A percentile compares a stretch with the other conserved stretches of the same genome.
Conservation (phyloP, 345 rosid genomes). For the Rhodamnia argentea region DNA sequence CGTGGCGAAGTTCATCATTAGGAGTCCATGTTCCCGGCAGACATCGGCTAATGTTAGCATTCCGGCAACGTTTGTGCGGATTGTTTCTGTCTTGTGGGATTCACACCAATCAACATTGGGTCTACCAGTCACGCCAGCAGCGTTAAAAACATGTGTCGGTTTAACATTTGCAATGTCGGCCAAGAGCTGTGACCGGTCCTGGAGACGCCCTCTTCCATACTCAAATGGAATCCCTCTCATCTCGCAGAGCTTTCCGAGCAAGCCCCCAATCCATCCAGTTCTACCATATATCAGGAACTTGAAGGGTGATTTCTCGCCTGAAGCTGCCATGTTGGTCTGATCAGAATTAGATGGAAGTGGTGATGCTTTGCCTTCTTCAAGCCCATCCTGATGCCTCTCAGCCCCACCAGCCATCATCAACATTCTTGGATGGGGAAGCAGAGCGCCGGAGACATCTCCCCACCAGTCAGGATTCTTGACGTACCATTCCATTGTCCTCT, state of each 20-base stretch:
- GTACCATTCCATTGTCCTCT: conserved; percentile 76
- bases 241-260: conserved; percentile 71
- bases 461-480: conserved; percentile 85
- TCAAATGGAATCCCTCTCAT: conserved; percentile 65
- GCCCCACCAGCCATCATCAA: conserved; percentile 82
- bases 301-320: conserved; percentile 33
- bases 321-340: conserved; percentile 59
- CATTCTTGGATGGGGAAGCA: conserved; percentile 90
- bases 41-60: conserved; percentile 79
- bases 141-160: conserved; percentile 86
- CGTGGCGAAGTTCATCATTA: conserved; percentile 82
- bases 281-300: conserved; percentile 82
- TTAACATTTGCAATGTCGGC: conserved; percentile 56
- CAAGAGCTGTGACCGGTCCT: conserved; percentile 58
- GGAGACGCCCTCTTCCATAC: conserved; percentile 80
- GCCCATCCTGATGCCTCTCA: conserved; percentile 27
- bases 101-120: conserved; percentile 99
- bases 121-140: conserved; percentile 91
- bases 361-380: conserved; percentile 40
- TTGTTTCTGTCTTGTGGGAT: conserved; percentile 79
- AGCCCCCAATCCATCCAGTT: conserved; percentile 94
- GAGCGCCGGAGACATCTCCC: conserved; percentile 89
- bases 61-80: conserved; percentile 81
- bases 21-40: conserved; percentile 62
- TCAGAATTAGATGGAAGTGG: conserved; percentile 18